Evolutionary conservation across 2,329 filamentous ascomycete species (phyloP).

Genomic region (Penicillium sp.): DNA sequence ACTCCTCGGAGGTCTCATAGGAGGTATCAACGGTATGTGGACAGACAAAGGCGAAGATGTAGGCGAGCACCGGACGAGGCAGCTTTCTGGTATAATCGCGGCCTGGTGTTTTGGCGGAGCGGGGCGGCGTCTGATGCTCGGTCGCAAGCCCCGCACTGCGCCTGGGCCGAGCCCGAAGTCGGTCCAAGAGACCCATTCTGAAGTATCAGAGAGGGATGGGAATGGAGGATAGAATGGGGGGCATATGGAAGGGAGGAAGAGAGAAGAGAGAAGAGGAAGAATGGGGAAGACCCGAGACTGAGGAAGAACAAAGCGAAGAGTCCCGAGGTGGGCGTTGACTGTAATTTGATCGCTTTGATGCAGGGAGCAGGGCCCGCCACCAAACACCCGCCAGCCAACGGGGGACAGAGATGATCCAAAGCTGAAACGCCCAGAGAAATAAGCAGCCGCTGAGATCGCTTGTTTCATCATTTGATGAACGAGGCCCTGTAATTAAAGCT

Average conservation of each 20-base stretch:
- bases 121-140: slow-evolving; percentile 30
- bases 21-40: slow-evolving; percentile 78
- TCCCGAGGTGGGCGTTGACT: slow-evolving; percentile 1
- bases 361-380: slow-evolving; percentile 20
- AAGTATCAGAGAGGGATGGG: neutral
- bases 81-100: slow-evolving; percentile 59
- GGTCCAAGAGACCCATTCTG: slow-evolving; percentile 42
- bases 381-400: slow-evolving; percentile 1
- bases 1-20: slow-evolving; percentile 83
- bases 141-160: slow-evolving; percentile 37
- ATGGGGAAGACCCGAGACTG: neutral
- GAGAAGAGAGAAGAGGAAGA: slow-evolving; percentile 18
- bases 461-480: neutral
- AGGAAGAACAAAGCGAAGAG: slow-evolving; percentile 7
- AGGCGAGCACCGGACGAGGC: slow-evolving; percentile 71
- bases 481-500: neutral
- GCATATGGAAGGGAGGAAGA: slow-evolving; percentile 7
- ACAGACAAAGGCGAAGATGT: slow-evolving; percentile 82
- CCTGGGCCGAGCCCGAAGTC: slow-evolving; percentile 38
- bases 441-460: slow-evolving; percentile 4
- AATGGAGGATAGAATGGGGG: slow-evolving; percentile 3
- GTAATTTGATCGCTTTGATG: slow-evolving; percentile 17
- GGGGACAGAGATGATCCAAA: neutral
- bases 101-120: slow-evolving; percentile 26
- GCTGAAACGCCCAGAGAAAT: slow-evolving; percentile 17